Evolutionary conservation across 331 rosid species (phyloP).

Genomic region (Pyracantha coccinea): DNA sequence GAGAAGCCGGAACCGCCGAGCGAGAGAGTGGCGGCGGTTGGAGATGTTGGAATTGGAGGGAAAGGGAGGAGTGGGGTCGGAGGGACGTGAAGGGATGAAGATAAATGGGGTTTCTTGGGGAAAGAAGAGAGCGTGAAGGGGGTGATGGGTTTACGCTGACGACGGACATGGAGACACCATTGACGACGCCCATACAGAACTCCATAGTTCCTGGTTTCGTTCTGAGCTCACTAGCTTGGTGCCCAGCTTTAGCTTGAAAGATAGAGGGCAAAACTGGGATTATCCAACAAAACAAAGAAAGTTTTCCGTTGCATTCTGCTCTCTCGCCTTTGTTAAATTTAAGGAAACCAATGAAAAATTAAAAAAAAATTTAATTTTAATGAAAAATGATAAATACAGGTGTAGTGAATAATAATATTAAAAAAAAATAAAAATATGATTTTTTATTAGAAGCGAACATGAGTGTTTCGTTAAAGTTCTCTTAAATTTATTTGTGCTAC

Average conservation of each 20-base stretch:
- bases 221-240: not conserved
- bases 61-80: slow-evolving; percentile 22
- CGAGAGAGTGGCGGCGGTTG: not conserved
- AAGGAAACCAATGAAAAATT: no score
- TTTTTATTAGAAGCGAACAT: no score
- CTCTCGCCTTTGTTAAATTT: no score
- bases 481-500: no score
- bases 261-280: slow-evolving; percentile 10
- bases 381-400: no score
- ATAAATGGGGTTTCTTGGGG: slow-evolving; percentile 15
- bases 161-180: slow-evolving; percentile 20
- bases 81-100: slow-evolving; percentile 32
- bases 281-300: not conserved
- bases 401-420: no score
- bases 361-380: no score
- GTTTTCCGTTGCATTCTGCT: not conserved
- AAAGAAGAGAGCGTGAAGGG: slow-evolving; percentile 5
- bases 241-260: not conserved
- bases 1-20: slow-evolving; percentile 31
- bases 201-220: slow-evolving; percentile 34
- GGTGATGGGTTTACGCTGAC: slow-evolving; percentile 26
- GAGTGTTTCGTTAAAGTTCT: no score
- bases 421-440: no score
- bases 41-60: slow-evolving; percentile 28
- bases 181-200: slow-evolving; percentile 34